Conservation (phyloP, 306 rosid species). For the Quercus rubra region DNA sequence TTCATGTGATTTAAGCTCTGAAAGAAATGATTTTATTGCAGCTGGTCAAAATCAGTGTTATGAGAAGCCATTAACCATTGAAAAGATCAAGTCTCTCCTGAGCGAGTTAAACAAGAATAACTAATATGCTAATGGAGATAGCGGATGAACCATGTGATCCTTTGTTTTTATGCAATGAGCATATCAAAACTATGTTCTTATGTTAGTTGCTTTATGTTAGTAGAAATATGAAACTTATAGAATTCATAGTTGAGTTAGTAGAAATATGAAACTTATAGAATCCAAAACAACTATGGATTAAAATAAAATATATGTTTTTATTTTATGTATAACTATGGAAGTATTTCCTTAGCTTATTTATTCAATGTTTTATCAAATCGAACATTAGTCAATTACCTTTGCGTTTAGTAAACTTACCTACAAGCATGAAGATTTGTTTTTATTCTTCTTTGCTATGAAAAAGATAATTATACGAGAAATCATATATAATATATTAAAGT, state of each 20-base stretch:
- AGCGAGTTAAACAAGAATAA: not conserved
- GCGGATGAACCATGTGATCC: not conserved
- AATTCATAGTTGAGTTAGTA: not conserved
- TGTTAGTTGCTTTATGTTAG: not conserved
- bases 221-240: not conserved
- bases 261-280: not conserved
- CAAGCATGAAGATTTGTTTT: no score
- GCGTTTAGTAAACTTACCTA: no score
- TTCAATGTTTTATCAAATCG: no score
- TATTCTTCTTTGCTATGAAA: no score
- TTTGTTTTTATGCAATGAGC: no score
- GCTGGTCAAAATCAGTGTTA: slow-evolving; percentile 23
- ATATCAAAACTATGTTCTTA: not conserved
- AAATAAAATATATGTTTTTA: not conserved
- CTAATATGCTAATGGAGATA: not conserved
- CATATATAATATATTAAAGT: no score
- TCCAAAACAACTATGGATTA: not conserved
- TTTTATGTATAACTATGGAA: no score
- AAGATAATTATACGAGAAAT: no score
- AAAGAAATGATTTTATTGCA: slow-evolving; percentile 11
- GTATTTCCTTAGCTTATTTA: no score
- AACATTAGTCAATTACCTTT: no score
- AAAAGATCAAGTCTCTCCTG: not conserved
- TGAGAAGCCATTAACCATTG: slow-evolving; percentile 15
- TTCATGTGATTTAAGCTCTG: not conserved